Conservation (phyloP, 345 rosid species). For the Salix dunnii region DNA sequence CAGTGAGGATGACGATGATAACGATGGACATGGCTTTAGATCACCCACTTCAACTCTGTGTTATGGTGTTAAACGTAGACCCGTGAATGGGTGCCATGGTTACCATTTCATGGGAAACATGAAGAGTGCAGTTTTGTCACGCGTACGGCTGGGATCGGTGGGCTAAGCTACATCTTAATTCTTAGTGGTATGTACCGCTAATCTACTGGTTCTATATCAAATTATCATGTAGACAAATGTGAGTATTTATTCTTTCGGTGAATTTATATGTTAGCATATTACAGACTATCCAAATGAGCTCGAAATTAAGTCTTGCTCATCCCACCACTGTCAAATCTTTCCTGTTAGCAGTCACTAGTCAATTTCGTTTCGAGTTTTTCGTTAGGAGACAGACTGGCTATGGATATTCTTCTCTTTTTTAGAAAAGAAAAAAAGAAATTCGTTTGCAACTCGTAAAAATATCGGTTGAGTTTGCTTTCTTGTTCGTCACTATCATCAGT, state of each 20-base stretch:
- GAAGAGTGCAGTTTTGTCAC: slow-evolving; percentile 44
- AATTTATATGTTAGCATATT: background rate
- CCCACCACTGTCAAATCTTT: background rate
- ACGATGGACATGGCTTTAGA: background rate
- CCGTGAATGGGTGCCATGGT: slow-evolving; percentile 33
- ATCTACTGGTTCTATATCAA: background rate
- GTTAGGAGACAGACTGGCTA: too few relatives aligned
- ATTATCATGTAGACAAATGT: background rate
- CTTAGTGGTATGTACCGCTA: background rate
- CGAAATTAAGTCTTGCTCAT: background rate
- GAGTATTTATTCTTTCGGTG: background rate
- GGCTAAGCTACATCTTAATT: background rate
- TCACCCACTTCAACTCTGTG: slow-evolving; percentile 38
- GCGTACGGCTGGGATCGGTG: slow-evolving; percentile 32
- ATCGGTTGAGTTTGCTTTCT: too few relatives aligned
- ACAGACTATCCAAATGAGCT: background rate
- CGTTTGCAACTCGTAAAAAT: too few relatives aligned
- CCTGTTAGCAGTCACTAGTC: background rate
- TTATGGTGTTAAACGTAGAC: slow-evolving; percentile 19
- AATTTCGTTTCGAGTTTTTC: too few relatives aligned
- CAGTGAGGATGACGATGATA: slow-evolving; percentile 4
- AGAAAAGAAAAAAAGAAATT: too few relatives aligned
- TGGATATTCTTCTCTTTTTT: too few relatives aligned
- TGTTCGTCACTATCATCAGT: too few relatives aligned
- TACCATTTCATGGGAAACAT: slow-evolving; percentile 40